Conservation (phyloP, 306 rosid genomes). For the Quercus gilva region DNA sequence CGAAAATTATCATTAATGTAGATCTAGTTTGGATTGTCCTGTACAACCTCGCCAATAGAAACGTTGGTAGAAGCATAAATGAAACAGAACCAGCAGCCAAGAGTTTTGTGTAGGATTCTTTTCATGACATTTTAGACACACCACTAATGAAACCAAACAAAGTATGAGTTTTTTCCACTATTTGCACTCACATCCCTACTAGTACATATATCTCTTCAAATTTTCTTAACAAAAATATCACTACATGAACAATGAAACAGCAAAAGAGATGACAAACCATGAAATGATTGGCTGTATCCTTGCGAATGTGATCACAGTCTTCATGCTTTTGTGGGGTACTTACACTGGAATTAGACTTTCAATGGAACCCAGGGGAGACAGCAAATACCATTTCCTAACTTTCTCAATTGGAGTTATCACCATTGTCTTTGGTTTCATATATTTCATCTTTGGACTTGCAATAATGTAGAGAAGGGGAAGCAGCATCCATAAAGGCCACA, state of each 20-base stretch:
- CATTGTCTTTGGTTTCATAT: conserved; percentile 22
- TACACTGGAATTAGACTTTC: conserved; percentile 27
- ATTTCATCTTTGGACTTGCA: conserved; percentile 23
- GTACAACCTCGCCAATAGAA: background rate
- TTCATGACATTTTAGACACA: background rate
- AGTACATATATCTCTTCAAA: background rate
- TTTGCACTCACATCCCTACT: background rate
- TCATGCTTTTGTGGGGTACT: conserved; percentile 23
- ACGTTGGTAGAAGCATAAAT: background rate
- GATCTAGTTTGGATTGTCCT: background rate
- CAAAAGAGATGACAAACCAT: conserved; percentile 7
- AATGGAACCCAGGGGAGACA: conserved; percentile 21
- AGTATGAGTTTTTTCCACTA: background rate
- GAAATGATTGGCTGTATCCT: background rate
- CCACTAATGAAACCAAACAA: background rate
- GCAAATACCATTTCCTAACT: conserved; percentile 23
- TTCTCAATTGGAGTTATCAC: conserved; percentile 29
- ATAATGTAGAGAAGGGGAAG: conserved; percentile 1
- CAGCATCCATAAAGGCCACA: background rate
- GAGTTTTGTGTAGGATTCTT: background rate
- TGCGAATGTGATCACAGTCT: conserved; percentile 26
- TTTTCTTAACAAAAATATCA: background rate
- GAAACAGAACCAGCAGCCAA: background rate
- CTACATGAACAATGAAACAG: background rate
- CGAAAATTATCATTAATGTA: background rate